Evolutionary conservation across 352 stramenopile genomes (phyloP).

Genomic region (Pythium phragmiticola): DNA sequence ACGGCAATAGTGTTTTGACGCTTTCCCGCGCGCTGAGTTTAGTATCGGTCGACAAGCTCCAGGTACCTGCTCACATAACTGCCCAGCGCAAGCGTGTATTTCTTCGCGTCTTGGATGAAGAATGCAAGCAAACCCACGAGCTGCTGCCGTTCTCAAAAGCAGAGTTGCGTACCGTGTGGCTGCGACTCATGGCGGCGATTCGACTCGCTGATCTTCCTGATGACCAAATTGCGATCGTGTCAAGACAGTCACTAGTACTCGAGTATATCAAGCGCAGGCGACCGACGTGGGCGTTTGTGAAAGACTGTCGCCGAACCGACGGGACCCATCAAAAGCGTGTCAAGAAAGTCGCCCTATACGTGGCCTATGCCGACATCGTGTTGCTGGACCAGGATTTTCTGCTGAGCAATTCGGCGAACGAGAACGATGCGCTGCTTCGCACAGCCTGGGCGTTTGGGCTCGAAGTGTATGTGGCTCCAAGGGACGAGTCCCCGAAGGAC

Average conservation of each 20-base stretch:
- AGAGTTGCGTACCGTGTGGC: constrained; percentile 28
- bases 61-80: background rate
- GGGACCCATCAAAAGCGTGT: constrained; percentile 22
- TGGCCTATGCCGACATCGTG: constrained; percentile 30
- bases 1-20: constrained; percentile 14
- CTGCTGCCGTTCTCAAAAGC: constrained; percentile 8
- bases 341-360: constrained; percentile 30
- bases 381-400: constrained; percentile 36
- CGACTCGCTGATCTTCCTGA: constrained; percentile 29
- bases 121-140: constrained; percentile 22
- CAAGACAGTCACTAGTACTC: constrained; percentile 26
- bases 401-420: constrained; percentile 32
- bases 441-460: constrained; percentile 29
- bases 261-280: constrained; percentile 29
- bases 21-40: constrained; percentile 17
- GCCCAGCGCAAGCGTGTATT: constrained; percentile 2
- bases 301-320: constrained; percentile 34
- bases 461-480: constrained; percentile 28
- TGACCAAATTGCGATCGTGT: constrained; percentile 31
- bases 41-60: background rate
- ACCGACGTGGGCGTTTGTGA: constrained; percentile 37
- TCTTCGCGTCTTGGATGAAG: constrained; percentile 24
- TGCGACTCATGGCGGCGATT: constrained; percentile 32
- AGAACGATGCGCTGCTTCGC: constrained; percentile 34
- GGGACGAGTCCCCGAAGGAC: constrained; percentile 14